A percentile compares a stretch with the other conserved stretches of the same genome.
Conservation (phyloP, 1,284 basidiomycete genomes). For the Marasmius tenuissimus region DNA sequence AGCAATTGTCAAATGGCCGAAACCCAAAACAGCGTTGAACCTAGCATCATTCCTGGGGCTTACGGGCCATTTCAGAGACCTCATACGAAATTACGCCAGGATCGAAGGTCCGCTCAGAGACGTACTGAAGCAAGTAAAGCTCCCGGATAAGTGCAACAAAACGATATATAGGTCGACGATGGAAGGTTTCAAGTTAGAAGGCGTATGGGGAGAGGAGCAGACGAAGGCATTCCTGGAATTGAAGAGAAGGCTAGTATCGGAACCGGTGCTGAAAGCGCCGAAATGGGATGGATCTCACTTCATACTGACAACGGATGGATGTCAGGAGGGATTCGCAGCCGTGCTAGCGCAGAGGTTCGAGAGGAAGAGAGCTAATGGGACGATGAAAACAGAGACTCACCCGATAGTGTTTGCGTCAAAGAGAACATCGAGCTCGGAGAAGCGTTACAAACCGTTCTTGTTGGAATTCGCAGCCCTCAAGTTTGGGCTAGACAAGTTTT, state of each 20-base stretch:
- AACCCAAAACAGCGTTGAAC: constrained; percentile 18
- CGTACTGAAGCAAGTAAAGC: neutral
- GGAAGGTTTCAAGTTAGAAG: neutral
- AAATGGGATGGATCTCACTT: constrained; percentile 18
- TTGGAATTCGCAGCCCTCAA: neutral
- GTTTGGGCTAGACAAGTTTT: constrained; percentile 18
- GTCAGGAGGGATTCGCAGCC: constrained; percentile 16
- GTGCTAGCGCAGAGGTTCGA: constrained; percentile 13
- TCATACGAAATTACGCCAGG: neutral
- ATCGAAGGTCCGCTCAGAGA: neutral
- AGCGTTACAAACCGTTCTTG: constrained; percentile 9
- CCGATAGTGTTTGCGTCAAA: constrained; percentile 7
- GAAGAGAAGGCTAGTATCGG: constrained; percentile 14
- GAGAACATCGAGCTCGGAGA: constrained; percentile 4
- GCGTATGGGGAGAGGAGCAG: constrained; percentile 10
- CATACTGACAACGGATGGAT: constrained; percentile 10
- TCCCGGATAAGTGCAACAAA: neutral
- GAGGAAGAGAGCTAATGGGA: neutral
- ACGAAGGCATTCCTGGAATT: constrained; percentile 15
- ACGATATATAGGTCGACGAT: neutral
- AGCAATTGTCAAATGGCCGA: constrained; percentile 31
- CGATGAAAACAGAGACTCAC: neutral
- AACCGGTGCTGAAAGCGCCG: constrained; percentile 14
- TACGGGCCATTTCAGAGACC: neutral
- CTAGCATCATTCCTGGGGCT: neutral